Conservation (phyloP, 805 yeast genomes). For the Wickerhamomyces canadensis region DNA sequence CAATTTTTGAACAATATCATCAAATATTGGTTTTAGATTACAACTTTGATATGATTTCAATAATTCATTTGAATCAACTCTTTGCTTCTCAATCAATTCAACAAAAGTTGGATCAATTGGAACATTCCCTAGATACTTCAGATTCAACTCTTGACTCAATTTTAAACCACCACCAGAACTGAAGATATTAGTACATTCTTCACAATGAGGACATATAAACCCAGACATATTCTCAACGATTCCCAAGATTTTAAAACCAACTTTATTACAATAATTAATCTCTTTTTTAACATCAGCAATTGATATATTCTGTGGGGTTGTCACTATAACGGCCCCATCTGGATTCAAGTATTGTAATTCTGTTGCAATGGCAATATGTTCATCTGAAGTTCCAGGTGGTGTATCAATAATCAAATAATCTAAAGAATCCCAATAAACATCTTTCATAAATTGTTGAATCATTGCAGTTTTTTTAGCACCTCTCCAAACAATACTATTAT, state of each 20-base stretch:
- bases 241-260: conserved; percentile 74
- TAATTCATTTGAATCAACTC: conserved; percentile 21
- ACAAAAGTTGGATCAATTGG: conserved; percentile 94
- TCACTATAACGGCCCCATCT: conserved; percentile 92
- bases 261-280: conserved; percentile 86
- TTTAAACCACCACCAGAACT: conserved; percentile 87
- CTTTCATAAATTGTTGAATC: conserved; percentile 89
- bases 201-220: conserved; percentile 88
- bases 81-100: conserved; percentile 68
- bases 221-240: conserved; percentile 97
- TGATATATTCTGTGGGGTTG: conserved; percentile 93
- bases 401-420: conserved; percentile 87
- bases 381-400: conserved; percentile 99
- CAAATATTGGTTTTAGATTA: conserved; percentile 35
- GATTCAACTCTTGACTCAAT: conserved; percentile 54
- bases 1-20: conserved; percentile 36
- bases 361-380: conserved; percentile 94
- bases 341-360: conserved; percentile 66
- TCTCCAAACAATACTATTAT: conserved; percentile 93
- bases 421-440: conserved; percentile 82
- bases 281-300: conserved; percentile 94
- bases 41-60: conserved; percentile 31
- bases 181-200: conserved; percentile 87
- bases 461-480: conserved; percentile 98
- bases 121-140: conserved; percentile 76